These are phyloP conservation scores for Boeremia exigua DNA, from an alignment of 2,329 filamentous ascomycete genomes.

Conservation along the genomic window DNA sequence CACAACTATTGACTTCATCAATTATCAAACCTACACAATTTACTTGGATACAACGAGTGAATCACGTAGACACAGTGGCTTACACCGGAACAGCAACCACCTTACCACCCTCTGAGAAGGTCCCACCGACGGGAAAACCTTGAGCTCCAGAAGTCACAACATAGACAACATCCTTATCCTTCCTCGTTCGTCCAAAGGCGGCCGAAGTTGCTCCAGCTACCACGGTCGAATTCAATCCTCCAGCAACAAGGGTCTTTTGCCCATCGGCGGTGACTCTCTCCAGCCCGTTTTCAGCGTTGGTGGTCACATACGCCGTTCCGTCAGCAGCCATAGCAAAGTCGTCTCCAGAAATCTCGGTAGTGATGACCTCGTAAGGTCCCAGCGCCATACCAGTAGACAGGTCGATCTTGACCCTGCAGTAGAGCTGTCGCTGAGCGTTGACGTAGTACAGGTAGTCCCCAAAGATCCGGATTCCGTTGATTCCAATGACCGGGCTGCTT, in stretches of 20 bases:
- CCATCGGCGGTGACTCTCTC: background rate
- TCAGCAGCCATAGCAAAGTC: background rate
- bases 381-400: background rate
- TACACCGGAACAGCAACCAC: background rate
- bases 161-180: background rate
- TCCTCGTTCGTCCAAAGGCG: background rate
- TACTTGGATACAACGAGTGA: too few species aligned
- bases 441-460: background rate
- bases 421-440: background rate
- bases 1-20: too few species aligned
- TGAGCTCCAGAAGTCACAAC: background rate
- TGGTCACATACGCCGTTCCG: background rate
- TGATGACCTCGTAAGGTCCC: background rate
- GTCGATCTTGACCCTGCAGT: background rate
- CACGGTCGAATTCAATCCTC: background rate
- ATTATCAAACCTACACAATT: too few species aligned
- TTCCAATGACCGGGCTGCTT: background rate
- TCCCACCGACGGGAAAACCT: background rate
- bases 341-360: background rate
- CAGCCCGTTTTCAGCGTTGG: background rate
- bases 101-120: background rate
- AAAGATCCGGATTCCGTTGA: background rate
- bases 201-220: background rate
- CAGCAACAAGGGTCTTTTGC: background rate
- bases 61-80: too few species aligned